Conservation (phyloP, 129 eudicot species). For the Heracleum sosnowskyi region DNA sequence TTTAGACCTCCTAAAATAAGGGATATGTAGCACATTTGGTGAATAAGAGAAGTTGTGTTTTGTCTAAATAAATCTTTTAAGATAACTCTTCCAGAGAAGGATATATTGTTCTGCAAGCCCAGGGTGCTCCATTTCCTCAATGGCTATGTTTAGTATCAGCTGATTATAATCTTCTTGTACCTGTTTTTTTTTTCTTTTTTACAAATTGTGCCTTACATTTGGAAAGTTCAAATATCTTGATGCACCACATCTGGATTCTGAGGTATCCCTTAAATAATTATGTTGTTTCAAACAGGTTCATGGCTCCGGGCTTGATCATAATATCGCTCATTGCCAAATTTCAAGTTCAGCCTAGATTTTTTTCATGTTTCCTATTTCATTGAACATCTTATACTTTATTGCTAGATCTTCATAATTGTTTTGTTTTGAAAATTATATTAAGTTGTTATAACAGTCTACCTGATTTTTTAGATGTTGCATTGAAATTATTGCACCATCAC, state of each 20-base stretch:
- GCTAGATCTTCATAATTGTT: background rate
- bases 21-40: background rate
- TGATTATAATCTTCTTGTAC: background rate
- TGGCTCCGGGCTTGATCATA: background rate
- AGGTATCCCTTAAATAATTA: background rate
- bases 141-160: background rate
- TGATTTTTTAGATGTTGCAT: slow-evolving; percentile 20
- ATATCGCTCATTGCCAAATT: background rate
- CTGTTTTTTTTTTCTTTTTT: background rate
- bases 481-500: slow-evolving; percentile 10
- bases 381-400: background rate
- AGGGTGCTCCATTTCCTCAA: background rate
- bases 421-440: background rate
- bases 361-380: background rate
- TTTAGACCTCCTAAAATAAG: too few relatives aligned
- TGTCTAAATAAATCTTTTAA: background rate
- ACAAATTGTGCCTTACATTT: background rate
- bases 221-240: background rate
- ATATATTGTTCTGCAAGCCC: background rate
- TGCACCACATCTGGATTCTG: background rate
- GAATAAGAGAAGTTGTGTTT: background rate
- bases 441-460: background rate
- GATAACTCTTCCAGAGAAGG: background rate
- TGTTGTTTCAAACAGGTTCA: background rate
- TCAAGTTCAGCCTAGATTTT: background rate